Base-by-base conservation (phyloP, 2,329 filamentous ascomycete genomes). In the Pseudocercospora fijiensis region DNA sequence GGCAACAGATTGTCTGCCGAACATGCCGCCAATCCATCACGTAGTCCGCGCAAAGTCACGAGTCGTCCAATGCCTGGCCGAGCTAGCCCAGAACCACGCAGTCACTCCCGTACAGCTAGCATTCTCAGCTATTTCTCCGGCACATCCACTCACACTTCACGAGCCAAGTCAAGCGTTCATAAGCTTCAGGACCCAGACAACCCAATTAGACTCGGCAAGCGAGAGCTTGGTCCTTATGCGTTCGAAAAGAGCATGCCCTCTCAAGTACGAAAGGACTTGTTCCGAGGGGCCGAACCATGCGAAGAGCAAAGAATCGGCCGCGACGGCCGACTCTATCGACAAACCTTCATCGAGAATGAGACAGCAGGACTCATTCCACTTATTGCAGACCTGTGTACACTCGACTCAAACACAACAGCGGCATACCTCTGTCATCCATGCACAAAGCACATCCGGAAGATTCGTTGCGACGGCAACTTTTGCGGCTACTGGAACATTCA, bases 401-500 rank as follows among this genome's bases (percentile, higher is more conserved):
- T 89, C 61, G 91, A 90, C 70, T 74, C 78, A 7, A 79, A 80
- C 4, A 90, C 91, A 1, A 81, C 85, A 59, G 86, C 86, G 67
- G 90, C 91, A 5, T 96, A 92, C 71, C 81, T 96, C 33, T 97
- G 93, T 75, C 87, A 92, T 71, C 84, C 89, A 0, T 82, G 83
- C 55, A 89, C 92, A 0, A 83, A 87, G 56, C 93, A 97, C 72
- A 84, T 98, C 26, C 91, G 90, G 58, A 96, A 96, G 72, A 82
- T 96, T 58, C 85, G 83, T n/a, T 83, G 81, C 65, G 93, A 96
- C 79, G 92, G 92, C 22, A 90, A 92, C 5, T 98, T 98, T 75
- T 98, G 94, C 74, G 94, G 94, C 3, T 98, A 97, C 75, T 86
- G 94, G 45, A 98, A 96, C 73, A 96, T 96, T 30, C 95, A 98